Base-by-base conservation (phyloP, 164 flowering plant species). In the Aristolochia californica region DNA sequence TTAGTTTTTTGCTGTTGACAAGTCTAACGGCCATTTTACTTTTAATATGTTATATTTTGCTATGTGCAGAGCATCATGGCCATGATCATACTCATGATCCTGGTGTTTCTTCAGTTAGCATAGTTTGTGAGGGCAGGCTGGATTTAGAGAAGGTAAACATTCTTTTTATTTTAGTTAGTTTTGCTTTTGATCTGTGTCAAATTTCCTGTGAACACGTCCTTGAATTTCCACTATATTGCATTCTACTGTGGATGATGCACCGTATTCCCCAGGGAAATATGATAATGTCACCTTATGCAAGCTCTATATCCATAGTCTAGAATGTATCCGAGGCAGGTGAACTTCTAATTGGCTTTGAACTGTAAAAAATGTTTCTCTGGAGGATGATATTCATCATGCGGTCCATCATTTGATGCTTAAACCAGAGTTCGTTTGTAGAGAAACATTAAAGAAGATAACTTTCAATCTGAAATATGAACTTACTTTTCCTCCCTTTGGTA, bases 21-120 rank as follows among this genome's bases (percentile, higher is more conserved):
- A 14, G 22, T 34, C 1, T 7, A 7, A 34, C 40, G 10, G 10
- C 40, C 10, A 7, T 28, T 28, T 28, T 28, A 7, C 30, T 28
- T 28, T 28, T 28, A 28, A n/a, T n/a, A 45, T 45, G 48, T 45
- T 8, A 16, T 16, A 13, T 20, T 50, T 50, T 7, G 2, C 59
- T 25, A 23, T 63, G 47, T 72, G 75, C 88, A 89, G 97, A 80
- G 16, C 91, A 87, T 71, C 81, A 83, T 76, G 63, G 78, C 53
- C 90, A 93, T 56, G 91, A 83, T 74, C 98, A 93, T 67, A 76
- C 80, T 47, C 98, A 88, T 65, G 97, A 93, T 68, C 97, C 99
- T 60, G 97, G 97, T 53, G 96, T 93, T 77, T 75, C 97, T 58
- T 93, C 97, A 3, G 91, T 93, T 61, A 93, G 99, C 81, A 81